A percentile compares a stretch with the other conserved stretches of the same genome.
phyloP scores from a whole-genome alignment of 202 grass and related monocot species.

The Digitaria exilis region DNA sequence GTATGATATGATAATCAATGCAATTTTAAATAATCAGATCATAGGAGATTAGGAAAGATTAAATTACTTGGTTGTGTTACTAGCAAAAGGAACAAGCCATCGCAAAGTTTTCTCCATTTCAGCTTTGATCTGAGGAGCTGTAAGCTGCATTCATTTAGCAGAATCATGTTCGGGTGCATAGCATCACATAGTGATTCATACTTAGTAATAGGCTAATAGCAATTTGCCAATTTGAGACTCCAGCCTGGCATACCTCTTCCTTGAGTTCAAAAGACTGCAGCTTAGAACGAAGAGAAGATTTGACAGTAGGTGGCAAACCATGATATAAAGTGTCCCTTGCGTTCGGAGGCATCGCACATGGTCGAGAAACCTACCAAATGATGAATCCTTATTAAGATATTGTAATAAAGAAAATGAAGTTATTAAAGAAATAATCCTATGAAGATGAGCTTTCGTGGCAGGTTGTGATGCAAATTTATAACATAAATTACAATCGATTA shows the following conservation, averaged over 20 bases:
- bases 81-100: constrained; percentile 88
- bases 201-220: constrained; percentile 24
- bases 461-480: constrained; percentile 4
- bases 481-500: constrained; percentile 17
- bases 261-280: constrained; percentile 71
- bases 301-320: constrained; percentile 75
- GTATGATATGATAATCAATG: constrained; percentile 30
- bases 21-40: constrained; percentile 27
- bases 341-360: constrained; percentile 64
- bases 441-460: not conserved
- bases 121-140: constrained; percentile 75
- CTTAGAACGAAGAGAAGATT: constrained; percentile 68
- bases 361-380: constrained; percentile 62
- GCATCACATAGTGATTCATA: not conserved
- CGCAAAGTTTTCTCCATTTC: constrained; percentile 96
- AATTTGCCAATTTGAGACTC: constrained; percentile 29
- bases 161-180: constrained; percentile 37
- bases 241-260: constrained; percentile 71
- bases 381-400: constrained; percentile 33
- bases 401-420: constrained; percentile 26
- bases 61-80: constrained; percentile 87
- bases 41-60: constrained; percentile 15
- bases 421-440: not conserved
- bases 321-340: constrained; percentile 83
- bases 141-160: constrained; percentile 69